Percentiles rank a stretch among this genome's conserved stretches.
These are phyloP conservation scores for Paraphoma sp. DNA, from an alignment of 2,329 filamentous ascomycete genomes.

Conservation along the genomic window DNA sequence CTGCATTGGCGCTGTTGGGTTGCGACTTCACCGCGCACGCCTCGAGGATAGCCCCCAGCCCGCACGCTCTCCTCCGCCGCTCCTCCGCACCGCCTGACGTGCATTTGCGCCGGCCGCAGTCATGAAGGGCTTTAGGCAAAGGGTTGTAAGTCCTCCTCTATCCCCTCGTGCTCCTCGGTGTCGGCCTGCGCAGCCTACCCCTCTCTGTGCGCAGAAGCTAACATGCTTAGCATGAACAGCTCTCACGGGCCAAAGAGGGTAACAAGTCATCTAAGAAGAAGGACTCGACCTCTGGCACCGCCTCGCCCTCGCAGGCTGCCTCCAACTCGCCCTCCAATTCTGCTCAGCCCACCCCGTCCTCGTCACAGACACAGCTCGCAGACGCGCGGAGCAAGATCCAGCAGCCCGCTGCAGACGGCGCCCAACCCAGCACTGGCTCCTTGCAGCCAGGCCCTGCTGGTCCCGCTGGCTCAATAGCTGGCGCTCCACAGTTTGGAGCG, in stretches of 20 bases:
- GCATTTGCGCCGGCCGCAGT: slow-evolving; percentile 54
- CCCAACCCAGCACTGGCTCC: slow-evolving; percentile 29
- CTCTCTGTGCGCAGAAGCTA: slow-evolving; percentile 51
- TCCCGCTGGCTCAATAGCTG: slow-evolving; percentile 35
- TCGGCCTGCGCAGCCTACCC: slow-evolving; percentile 27
- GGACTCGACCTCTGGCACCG: slow-evolving; percentile 69
- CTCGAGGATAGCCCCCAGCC: slow-evolving; percentile 30
- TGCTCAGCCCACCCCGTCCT: slow-evolving; percentile 78
- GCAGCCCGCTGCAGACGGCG: slow-evolving; percentile 51
- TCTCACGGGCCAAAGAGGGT: slow-evolving; percentile 83
- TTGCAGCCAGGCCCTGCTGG: slow-evolving; percentile 42
- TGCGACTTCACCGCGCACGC: slow-evolving; percentile 29
- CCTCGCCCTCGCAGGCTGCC: slow-evolving; percentile 73
- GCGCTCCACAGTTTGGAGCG: slow-evolving; percentile 41
- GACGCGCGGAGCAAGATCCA: slow-evolving; percentile 85
- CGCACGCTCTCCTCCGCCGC: slow-evolving; percentile 32
- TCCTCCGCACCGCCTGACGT: slow-evolving; percentile 37
- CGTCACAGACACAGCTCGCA: slow-evolving; percentile 85
- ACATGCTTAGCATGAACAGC: slow-evolving; percentile 73
- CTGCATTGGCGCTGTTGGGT: slow-evolving; percentile 37
- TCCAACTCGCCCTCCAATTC: slow-evolving; percentile 66
- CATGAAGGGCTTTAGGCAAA: slow-evolving; percentile 98
- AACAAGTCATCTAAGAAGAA: slow-evolving; percentile 78
- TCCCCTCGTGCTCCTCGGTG: slow-evolving; percentile 31
- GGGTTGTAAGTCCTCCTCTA: slow-evolving; percentile 76